Conservation (phyloP, 306 rosid genomes). For the Medicago truncatula region DNA sequence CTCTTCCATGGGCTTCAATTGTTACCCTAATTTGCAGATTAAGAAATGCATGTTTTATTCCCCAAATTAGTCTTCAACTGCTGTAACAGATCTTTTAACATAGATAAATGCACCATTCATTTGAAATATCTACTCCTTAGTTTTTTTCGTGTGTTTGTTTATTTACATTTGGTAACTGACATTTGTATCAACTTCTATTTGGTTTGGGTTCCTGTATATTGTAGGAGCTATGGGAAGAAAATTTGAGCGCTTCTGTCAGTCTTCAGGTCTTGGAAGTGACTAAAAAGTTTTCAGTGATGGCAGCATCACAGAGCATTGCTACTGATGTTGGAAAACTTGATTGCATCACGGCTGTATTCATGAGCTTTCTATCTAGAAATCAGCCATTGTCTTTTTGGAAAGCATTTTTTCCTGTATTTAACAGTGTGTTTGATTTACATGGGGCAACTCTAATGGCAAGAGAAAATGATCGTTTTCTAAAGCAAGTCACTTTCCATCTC, state of each 20-base stretch:
- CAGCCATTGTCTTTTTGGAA: slow-evolving; percentile 88
- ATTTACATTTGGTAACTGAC: slow-evolving; percentile 31
- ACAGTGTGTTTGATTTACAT: slow-evolving; percentile 79
- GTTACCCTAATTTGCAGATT: slow-evolving; percentile 1
- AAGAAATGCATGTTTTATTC: slow-evolving; percentile 6
- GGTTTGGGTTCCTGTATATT: slow-evolving; percentile 28
- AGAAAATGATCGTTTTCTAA: slow-evolving; percentile 97
- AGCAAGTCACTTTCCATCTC: slow-evolving; percentile 97
- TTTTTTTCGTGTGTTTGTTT: background rate
- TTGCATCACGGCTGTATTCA: slow-evolving; percentile 85
- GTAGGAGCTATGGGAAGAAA: slow-evolving; percentile 99
- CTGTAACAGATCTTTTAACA: background rate
- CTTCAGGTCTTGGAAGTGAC: slow-evolving; percentile 94
- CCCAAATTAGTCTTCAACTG: slow-evolving; percentile 17
- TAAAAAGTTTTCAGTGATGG: slow-evolving; percentile 82
- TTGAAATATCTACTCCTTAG: background rate
- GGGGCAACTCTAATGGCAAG: slow-evolving; percentile 94
- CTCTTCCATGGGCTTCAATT: slow-evolving; percentile 18
- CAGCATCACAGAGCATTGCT: slow-evolving; percentile 80
- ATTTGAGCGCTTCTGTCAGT: slow-evolving; percentile 93
- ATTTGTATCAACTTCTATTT: slow-evolving; percentile 19
- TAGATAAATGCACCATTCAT: background rate
- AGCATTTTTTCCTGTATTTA: slow-evolving; percentile 86
- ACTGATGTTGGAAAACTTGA: slow-evolving; percentile 97
- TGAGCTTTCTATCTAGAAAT: slow-evolving; percentile 90